Conservation (phyloP, 257 asterid species). For the Pogostemon cablin region DNA sequence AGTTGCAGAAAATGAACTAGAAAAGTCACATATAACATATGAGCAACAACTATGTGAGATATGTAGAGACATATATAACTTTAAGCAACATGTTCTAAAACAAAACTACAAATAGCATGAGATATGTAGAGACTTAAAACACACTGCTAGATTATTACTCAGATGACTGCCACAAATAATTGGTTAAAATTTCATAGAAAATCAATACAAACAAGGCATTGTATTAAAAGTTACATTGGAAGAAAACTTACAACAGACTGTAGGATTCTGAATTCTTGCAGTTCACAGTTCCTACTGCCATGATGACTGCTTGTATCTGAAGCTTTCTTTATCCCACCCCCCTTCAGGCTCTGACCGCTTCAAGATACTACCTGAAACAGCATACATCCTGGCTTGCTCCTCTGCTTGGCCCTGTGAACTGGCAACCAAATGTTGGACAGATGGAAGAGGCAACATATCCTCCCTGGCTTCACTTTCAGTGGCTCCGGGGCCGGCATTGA, state of each 20-base stretch:
- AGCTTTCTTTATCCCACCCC: conserved; percentile 67
- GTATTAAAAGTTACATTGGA: not conserved
- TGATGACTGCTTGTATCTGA: conserved; percentile 74
- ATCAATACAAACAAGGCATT: not conserved
- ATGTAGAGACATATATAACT: too few relatives aligned
- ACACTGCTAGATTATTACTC: not conserved
- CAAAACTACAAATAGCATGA: too few relatives aligned
- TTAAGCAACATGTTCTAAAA: too few relatives aligned
- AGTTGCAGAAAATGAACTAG: not conserved
- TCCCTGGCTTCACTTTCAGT: conserved; percentile 64
- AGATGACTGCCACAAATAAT: not conserved
- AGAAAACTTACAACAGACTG: not conserved
- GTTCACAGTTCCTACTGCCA: conserved; percentile 52
- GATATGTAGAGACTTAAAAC: not conserved
- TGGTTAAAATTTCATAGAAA: not conserved
- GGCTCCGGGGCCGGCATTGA: conserved; percentile 80
- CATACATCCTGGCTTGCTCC: conserved; percentile 63
- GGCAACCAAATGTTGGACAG: conserved; percentile 62
- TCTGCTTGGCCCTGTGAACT: conserved; percentile 66
- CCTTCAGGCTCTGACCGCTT: conserved; percentile 89
- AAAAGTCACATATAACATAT: too few relatives aligned
- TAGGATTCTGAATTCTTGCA: conserved; percentile 13
- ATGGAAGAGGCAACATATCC: conserved; percentile 50
- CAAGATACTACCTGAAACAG: conserved; percentile 52
- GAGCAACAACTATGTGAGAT: too few relatives aligned